Evolutionary conservation across 345 rosid genomes (phyloP).

Genomic region (Raphanus sativus): DNA sequence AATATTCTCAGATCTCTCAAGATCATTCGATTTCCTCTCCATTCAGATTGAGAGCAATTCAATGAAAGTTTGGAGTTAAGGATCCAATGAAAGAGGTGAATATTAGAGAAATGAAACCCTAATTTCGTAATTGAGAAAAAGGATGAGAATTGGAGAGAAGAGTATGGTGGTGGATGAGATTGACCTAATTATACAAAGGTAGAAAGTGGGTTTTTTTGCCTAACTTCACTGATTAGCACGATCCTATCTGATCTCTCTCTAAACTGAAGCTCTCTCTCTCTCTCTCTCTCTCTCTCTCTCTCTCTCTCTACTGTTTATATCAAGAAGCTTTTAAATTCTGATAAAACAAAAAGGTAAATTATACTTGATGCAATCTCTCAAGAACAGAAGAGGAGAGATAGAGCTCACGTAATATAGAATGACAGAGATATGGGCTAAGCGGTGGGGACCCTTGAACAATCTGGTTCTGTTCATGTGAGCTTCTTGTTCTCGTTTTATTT

Average conservation of each 20-base stretch:
- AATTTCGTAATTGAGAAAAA: constrained; percentile 5
- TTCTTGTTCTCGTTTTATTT: constrained; percentile 36
- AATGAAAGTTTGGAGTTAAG: neutral
- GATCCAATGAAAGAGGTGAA: neutral
- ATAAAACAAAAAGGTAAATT: constrained; percentile 6
- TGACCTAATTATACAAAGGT: constrained; percentile 42
- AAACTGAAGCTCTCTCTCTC: constrained; percentile 16
- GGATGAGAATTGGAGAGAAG: constrained; percentile 16
- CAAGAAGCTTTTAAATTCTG: constrained; percentile 13
- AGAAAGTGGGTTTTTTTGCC: constrained; percentile 35
- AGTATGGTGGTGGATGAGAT: constrained; percentile 36
- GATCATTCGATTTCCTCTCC: neutral
- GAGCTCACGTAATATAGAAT: constrained; percentile 19
- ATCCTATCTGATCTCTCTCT: constrained; percentile 16
- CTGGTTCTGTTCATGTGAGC: constrained; percentile 46
- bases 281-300: too few relatives aligned
- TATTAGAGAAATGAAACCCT: constrained; percentile 32
- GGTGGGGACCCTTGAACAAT: constrained; percentile 39
- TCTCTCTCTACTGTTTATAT: constrained; percentile 24
- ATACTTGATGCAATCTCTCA: constrained; percentile 15
- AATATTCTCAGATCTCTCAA: constrained; percentile 10
- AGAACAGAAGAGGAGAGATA: neutral
- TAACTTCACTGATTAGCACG: constrained; percentile 38
- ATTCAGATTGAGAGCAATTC: neutral
- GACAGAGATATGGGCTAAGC: constrained; percentile 34